Conservation (phyloP, 208 protist species). For the Tritrichomonas musculus region DNA sequence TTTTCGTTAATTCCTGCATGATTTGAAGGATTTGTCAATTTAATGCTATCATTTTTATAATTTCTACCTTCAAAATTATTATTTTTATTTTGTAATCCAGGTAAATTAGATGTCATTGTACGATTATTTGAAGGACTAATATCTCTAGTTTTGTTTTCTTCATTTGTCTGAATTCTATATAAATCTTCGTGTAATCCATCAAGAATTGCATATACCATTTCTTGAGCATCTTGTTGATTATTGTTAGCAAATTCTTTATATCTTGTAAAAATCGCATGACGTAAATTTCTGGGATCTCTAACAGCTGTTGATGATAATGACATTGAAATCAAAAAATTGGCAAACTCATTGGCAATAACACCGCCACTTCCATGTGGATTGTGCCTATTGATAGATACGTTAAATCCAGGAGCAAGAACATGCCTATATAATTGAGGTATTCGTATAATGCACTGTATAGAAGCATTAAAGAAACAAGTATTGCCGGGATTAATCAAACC, state of each 20-base stretch:
- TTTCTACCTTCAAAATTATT: no score
- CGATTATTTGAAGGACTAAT: no score
- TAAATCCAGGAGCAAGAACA: not conserved
- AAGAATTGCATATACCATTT: not conserved
- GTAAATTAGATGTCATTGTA: no score
- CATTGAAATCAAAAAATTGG: not conserved
- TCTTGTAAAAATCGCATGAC: not conserved
- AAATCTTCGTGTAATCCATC: constrained; percentile 6
- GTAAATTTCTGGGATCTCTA: not conserved
- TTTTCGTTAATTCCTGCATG: no score
- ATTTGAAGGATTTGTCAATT: no score
- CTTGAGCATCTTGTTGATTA: not conserved
- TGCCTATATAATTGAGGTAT: not conserved
- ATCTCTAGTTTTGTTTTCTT: no score
- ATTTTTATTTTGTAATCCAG: no score
- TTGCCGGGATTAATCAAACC: not conserved
- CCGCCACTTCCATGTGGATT: constrained; percentile 1
- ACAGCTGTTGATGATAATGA: not conserved
- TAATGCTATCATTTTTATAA: no score
- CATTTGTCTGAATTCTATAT: not conserved
- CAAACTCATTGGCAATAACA: not conserved
- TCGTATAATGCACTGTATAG: not conserved
- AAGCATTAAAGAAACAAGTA: not conserved
- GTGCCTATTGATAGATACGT: not conserved
- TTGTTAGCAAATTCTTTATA: not conserved